Percentiles rank a stretch among this genome's conserved stretches.
phyloP scores from a whole-genome alignment of 2,329 filamentous ascomycete species.

The Diaporthe batatas region DNA sequence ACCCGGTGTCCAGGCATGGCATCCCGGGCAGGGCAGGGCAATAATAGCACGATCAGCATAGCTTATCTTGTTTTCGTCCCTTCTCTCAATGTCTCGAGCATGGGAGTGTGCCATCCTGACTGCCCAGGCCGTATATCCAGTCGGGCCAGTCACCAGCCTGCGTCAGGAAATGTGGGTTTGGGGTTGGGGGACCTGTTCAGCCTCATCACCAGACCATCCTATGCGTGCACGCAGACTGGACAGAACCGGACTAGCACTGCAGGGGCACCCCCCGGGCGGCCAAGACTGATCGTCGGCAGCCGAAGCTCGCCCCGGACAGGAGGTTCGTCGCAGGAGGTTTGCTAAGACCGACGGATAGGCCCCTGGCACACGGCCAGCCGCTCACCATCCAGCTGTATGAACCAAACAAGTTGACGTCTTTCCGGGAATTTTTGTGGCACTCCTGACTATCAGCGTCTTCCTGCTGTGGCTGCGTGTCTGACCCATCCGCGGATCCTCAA shows the following conservation, averaged over 20 bases:
- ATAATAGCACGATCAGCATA: slow-evolving; percentile 12
- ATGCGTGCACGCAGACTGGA: neutral
- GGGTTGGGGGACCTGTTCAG: neutral
- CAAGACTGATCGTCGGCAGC: slow-evolving; percentile 26
- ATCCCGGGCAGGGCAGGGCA: slow-evolving; percentile 9
- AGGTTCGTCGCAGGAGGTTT: slow-evolving; percentile 26
- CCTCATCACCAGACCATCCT: slow-evolving; percentile 12
- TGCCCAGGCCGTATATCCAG: slow-evolving; percentile 6
- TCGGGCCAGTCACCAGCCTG: slow-evolving; percentile 1
- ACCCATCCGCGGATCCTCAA: slow-evolving; percentile 26
- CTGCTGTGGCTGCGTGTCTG: slow-evolving; percentile 30
- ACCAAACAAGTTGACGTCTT: neutral
- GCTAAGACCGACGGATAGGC: slow-evolving; percentile 16
- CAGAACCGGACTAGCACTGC: neutral
- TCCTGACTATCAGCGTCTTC: slow-evolving; percentile 26
- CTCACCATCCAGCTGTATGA: neutral
- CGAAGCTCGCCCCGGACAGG: slow-evolving; percentile 31
- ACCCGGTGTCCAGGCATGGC: slow-evolving; percentile 3
- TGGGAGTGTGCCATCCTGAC: neutral
- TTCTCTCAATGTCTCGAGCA: neutral
- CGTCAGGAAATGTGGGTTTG: slow-evolving; percentile 28
- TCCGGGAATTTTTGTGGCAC: neutral
- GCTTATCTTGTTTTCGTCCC: slow-evolving; percentile 24
- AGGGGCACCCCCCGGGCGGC: slow-evolving; percentile 4
- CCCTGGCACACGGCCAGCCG: slow-evolving; percentile 1